phyloP scores from a whole-genome alignment of 495 filamentous ascomycete genomes.

The Penicillium cosmopolitanum region DNA sequence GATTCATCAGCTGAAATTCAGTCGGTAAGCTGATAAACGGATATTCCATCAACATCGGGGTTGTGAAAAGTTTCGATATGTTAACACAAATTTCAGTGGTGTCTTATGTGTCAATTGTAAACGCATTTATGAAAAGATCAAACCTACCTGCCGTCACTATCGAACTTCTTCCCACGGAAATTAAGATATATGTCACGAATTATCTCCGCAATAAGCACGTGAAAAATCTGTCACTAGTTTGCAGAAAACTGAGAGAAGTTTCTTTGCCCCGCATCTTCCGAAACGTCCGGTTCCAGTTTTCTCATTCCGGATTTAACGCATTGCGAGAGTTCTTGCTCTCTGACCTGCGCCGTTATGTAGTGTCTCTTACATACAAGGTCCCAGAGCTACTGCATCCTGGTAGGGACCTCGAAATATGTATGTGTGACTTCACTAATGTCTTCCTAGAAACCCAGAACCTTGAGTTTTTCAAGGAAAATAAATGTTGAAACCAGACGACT shows the following conservation, averaged over 20 bases:
- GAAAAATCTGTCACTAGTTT: background rate
- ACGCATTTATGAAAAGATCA: background rate
- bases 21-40: background rate
- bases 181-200: background rate
- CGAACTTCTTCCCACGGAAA: background rate
- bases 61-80: background rate
- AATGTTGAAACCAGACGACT: background rate
- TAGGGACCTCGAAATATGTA: background rate
- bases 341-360: background rate
- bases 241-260: background rate
- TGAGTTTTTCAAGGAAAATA: background rate
- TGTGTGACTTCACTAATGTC: background rate
- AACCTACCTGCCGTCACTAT: background rate
- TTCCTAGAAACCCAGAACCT: background rate
- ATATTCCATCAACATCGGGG: background rate
- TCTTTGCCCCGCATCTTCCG: background rate
- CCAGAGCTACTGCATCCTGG: background rate
- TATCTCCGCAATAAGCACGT: background rate
- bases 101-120: background rate
- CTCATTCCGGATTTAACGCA: background rate
- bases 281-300: background rate
- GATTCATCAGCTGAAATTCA: no score
- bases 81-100: background rate
- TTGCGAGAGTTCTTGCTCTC: background rate
- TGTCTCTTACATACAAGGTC: background rate